phyloP scores from a whole-genome alignment of 2,329 filamentous ascomycete species.

The Chaetomiaceae sp. region DNA sequence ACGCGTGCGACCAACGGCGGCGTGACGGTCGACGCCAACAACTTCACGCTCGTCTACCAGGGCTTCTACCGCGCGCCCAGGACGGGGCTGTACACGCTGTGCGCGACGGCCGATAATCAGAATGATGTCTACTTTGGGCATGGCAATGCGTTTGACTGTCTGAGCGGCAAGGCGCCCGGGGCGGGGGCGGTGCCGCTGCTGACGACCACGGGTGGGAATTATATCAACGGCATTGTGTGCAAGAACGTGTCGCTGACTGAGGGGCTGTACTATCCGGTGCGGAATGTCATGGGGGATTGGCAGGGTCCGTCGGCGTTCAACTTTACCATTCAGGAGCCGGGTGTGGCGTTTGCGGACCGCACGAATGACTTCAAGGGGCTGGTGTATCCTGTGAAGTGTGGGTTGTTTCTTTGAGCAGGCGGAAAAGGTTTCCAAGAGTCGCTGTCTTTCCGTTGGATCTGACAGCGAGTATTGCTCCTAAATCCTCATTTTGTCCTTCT shows the following conservation, averaged over 20 bases:
- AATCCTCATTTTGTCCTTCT: too few relatives aligned
- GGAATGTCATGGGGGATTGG: neutral
- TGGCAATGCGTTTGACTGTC: neutral
- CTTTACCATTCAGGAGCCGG: neutral
- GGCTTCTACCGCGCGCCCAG: neutral
- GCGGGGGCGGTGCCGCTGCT: neutral
- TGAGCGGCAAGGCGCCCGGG: neutral
- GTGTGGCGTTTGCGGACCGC: neutral
- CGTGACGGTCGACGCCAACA: constrained; percentile 1
- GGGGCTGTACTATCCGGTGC: neutral
- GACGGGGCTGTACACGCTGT: neutral
- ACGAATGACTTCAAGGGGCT: neutral
- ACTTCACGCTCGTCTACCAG: constrained; percentile 2
- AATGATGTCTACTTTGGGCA: constrained; percentile 1
- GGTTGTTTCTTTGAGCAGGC: neutral
- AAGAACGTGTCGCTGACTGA: neutral
- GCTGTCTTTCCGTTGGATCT: too few relatives aligned
- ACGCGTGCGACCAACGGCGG: neutral
- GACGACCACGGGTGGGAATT: neutral
- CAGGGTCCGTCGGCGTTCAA: constrained; percentile 1
- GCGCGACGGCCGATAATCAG: neutral
- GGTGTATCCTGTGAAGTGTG: neutral
- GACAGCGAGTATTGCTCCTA: too few relatives aligned
- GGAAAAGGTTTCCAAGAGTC: too few relatives aligned
- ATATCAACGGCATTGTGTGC: neutral